Evolutionary conservation across 169 alveolate genomes (phyloP), one percentile per base, ranked within the genome.

Genomic region (Cryptosporidium meleagridis): DNA sequence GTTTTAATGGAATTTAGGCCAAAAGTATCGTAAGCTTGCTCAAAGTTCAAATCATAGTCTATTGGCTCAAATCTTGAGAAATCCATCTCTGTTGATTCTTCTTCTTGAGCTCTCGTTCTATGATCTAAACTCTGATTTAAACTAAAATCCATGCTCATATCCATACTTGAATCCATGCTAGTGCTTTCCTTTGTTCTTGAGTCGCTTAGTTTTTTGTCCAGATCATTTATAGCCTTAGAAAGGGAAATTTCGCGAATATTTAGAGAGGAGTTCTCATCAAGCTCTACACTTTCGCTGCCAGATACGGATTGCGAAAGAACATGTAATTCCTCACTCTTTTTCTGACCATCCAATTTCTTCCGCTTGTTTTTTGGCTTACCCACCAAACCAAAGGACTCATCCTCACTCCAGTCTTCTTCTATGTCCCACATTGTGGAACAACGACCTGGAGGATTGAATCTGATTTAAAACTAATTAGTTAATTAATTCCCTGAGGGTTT

Each of bases 381-480:
- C 8, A 10, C 55, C 0, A 37, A 26, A 5, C 86, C 86, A 21
- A 75, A 75, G 21, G 73, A 26, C n/a, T 75, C 86, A 58, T 75
- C 86, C 26, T 75, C 86, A 59, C 86, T 75, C 86, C 86, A 75
- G 39, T 75, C 73, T 33, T 75, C 70, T 41, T 75, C 86, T 3
- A 59, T 45, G 58, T 75, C 71, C 86, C 73, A 75, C 86, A 75
- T 75, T 75, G 18, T 8, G 9, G 67, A 55, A 55, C 67, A 26
- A 21, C 37, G 35, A n/a, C 29, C 35, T n/a, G 35, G 37, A 26
- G 67, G 67, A 26, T 55, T 55, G 18, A 55, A 55, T 55, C 67
- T 10, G 35, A 55, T 26, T 23, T 26, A 26, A 37, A 55, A 18
- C 8, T 26, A 55, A 55, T 23, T 26, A 23, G 33, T 29, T 29